phyloP scores from a whole-genome alignment of 441 rosid genomes.

The Arabidopsis lyrata region DNA sequence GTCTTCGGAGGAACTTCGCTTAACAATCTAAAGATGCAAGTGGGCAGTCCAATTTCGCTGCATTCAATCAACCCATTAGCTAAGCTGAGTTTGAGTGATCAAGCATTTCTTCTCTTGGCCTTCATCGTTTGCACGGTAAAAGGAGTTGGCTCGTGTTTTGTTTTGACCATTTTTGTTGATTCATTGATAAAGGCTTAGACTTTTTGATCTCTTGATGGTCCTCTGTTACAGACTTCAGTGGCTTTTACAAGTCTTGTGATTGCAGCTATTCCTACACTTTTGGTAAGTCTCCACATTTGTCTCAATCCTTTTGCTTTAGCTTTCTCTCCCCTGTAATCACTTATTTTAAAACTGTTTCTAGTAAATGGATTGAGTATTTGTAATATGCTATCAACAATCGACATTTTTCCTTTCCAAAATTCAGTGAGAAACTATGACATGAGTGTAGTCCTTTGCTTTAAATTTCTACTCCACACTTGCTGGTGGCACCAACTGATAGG shows the following conservation, averaged over 20 bases:
- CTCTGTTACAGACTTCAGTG: constrained; percentile 68
- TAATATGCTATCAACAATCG: neutral
- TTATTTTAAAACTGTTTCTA: neutral
- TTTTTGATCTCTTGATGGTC: constrained; percentile 21
- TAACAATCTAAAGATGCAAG: constrained; percentile 53
- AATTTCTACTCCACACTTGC: neutral
- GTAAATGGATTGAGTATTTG: neutral
- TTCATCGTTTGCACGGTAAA: constrained; percentile 86
- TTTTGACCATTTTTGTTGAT: neutral
- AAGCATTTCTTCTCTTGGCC: constrained; percentile 74
- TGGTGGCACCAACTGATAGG: neutral
- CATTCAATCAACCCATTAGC: constrained; percentile 45
- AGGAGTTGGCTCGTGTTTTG: neutral
- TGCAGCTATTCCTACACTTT: constrained; percentile 73
- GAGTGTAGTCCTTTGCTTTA: neutral
- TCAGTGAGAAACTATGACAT: neutral
- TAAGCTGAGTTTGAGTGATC: constrained; percentile 65
- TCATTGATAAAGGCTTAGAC: constrained; percentile 19
- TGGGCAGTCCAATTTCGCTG: constrained; percentile 57
- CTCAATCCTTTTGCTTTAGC: constrained; percentile 2
- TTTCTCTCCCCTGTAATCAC: neutral
- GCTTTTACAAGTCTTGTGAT: constrained; percentile 80
- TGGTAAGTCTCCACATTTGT: constrained; percentile 54
- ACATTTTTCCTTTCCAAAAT: too few species aligned
- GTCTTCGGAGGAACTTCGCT: constrained; percentile 43